These are phyloP conservation scores for Neonectria neomacrospora DNA, from an alignment of 2,329 filamentous ascomycete genomes.

Conservation along the genomic window DNA sequence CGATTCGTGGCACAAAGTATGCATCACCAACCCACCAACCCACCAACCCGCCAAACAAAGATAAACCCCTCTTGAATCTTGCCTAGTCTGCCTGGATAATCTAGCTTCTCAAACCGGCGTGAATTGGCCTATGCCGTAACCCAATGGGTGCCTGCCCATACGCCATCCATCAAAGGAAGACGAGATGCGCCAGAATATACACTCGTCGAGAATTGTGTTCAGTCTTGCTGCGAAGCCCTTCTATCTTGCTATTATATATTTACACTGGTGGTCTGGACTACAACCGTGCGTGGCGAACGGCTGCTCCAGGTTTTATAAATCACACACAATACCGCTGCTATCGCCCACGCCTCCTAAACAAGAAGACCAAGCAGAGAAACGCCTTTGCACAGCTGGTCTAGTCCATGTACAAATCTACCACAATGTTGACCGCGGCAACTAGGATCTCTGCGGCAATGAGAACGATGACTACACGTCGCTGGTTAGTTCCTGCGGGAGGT, in stretches of 20 bases:
- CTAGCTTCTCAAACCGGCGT: neutral
- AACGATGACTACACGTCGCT: constrained; percentile 76
- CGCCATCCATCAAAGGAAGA: too few species aligned
- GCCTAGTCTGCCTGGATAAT: neutral
- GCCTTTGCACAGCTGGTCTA: constrained; percentile 33
- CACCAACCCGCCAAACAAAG: too few species aligned
- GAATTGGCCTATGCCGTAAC: neutral
- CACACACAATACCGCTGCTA: constrained; percentile 10
- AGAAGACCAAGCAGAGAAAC: neutral
- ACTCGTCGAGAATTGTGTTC: too few species aligned
- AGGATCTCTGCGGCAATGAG: constrained; percentile 96
- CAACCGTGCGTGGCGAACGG: constrained; percentile 4
- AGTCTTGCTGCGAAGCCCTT: constrained; percentile 38
- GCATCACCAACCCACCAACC: neutral
- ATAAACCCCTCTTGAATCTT: neutral
- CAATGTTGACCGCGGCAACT: constrained; percentile 91
- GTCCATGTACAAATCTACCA: constrained; percentile 85
- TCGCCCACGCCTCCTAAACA: neutral
- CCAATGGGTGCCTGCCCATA: neutral
- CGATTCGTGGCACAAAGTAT: neutral
- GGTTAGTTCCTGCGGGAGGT: constrained; percentile 13
- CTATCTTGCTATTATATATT: constrained; percentile 39
- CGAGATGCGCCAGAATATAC: too few species aligned
- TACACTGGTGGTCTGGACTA: constrained; percentile 31
- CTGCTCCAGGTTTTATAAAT: constrained; percentile 19